phyloP scores from a whole-genome alignment of 2,329 filamentous ascomycete species.

The Magnaporthiopsis incrustans region DNA sequence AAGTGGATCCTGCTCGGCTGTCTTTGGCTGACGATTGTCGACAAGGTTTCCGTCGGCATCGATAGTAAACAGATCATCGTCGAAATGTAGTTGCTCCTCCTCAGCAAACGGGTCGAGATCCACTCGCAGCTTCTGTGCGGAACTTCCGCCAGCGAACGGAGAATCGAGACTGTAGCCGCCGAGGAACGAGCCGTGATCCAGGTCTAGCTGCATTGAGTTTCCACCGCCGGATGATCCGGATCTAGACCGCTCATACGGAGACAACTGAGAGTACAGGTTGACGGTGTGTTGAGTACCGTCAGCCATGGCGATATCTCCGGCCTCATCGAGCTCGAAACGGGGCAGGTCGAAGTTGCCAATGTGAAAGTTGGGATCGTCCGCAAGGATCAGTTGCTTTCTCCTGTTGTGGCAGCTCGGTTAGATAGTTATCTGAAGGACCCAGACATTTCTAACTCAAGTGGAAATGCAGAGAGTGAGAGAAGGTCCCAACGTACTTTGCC shows the following conservation, averaged over 20 bases:
- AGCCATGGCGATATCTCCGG: conserved; percentile 22
- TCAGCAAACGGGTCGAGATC: conserved; percentile 36
- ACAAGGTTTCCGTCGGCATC: conserved; percentile 16
- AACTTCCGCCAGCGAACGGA: conserved; percentile 14
- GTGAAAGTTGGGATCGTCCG: conserved; percentile 76
- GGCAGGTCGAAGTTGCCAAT: conserved; percentile 53
- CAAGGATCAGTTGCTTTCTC: conserved; percentile 65
- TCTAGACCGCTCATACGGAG: conserved; percentile 26
- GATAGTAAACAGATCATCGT: conserved; percentile 25
- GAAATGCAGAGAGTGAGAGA: background rate
- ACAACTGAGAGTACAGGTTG: conserved; percentile 35
- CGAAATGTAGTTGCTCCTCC: conserved; percentile 33
- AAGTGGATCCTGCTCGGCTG: background rate
- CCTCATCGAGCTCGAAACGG: conserved; percentile 39
- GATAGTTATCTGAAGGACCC: conserved; percentile 9
- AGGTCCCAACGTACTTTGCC: conserved; percentile 49
- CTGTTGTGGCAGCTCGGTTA: conserved; percentile 32
- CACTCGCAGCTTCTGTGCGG: conserved; percentile 10
- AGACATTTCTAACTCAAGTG: too few relatives aligned
- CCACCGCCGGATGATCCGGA: conserved; percentile 20
- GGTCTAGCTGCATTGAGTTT: conserved; percentile 11
- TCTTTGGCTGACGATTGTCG: conserved; percentile 9
- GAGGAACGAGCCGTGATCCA: conserved; percentile 10
- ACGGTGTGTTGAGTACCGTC: conserved; percentile 29
- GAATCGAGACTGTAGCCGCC: conserved; percentile 12